Base-by-base conservation (phyloP, 768 basidiomycete species). In the Tephrocybe sp. region DNA sequence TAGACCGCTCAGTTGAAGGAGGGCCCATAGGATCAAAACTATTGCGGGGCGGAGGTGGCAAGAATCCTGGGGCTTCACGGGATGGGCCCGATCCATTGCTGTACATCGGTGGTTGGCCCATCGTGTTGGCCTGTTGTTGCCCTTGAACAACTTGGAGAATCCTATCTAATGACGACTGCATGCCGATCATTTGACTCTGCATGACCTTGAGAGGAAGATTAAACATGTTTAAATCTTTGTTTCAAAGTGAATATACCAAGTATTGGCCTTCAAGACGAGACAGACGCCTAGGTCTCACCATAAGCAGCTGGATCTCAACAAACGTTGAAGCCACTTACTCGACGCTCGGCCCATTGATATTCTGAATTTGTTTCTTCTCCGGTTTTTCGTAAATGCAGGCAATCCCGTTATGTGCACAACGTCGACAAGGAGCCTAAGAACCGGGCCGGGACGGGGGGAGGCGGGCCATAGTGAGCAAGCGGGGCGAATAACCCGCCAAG, bases 101-200 rank as follows among this genome's bases (percentile, higher is more conserved):
- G 56, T 73, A 66, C 32, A 62, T 57, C 34, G 67, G 64, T 53
- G 71, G 71, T 37, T 68, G 70, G 14, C 63, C 62, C 67, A 67
- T 70, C 49, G 58, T 55, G 55, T 59, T 65, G 57, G 49, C 54
- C 48, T 63, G 65, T 51, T 65, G 66, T 50, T 74, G 75, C 39
- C 71, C 70, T 59, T 77, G 87, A 51, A 93, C 74, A 2, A 81
- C 85, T 39, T 78, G 72, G 48, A 93, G 71, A 63, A 93, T 93
- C 45, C 91, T 81, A 69, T 93, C 91, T 56, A 93, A 68, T 21
- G 90, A 88, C 4, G 90, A 88, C 69, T 93, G 92, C 86, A 93
- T 90, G 60, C 91, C 91, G 60, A 93, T 93, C 88, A 93, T 92
- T 66, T 93, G 91, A 70, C 89, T 90, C 67, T 93, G 90, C 83